Base-by-base conservation (phyloP, 2,329 filamentous ascomycete species). In the Nemania sp. region DNA sequence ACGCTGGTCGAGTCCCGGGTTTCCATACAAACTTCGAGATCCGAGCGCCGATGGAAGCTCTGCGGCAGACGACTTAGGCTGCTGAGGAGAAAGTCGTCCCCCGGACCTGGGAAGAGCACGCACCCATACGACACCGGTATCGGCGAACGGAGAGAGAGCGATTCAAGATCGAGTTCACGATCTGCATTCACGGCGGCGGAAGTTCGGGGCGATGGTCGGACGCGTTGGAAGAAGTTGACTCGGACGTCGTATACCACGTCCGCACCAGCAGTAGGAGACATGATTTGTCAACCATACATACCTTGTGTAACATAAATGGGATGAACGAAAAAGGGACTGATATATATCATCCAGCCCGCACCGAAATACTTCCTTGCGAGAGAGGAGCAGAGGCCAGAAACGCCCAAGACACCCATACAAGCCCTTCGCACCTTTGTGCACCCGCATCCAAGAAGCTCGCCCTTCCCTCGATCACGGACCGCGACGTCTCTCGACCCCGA, bases 81-180 rank as follows among this genome's bases (percentile, higher is more conserved):
- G 45, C 50, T 59, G 35, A 54, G 29, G 39, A 59, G 29, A 40
- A 59, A 21, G 12, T 11, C 29, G 43, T 45, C 49, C 10, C 47
- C 34, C 4, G 54, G 57, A 21, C 71, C 71, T 1, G 72, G 72
- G 5, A 65, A 68, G 49, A 73, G 71, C 58, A 73, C 66, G 12
- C 68, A 74, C 32, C 72, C 72, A 0, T 74, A 74, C 48, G 71
- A 74, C 42, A 73, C 71, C 4, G 70, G 65, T 0, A 35, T 69
- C 35, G 59, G 57, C 49, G 42, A 50, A 13, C n/a, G n/a, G 25
- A n/a, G n/a, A 29, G 45, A 35, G 45, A 66, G 18, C 29, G 15
- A 25, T 35, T 49, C 18, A 29, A 20, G 12, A 13, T 18, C 58
- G 12, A 35, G n/a, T 29, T 37, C 60, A 12, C 49, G 9, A 34